These are phyloP conservation scores for Trichosporon sp. DNA, from an alignment of 1,284 basidiomycete species.

Conservation along the genomic window DNA sequence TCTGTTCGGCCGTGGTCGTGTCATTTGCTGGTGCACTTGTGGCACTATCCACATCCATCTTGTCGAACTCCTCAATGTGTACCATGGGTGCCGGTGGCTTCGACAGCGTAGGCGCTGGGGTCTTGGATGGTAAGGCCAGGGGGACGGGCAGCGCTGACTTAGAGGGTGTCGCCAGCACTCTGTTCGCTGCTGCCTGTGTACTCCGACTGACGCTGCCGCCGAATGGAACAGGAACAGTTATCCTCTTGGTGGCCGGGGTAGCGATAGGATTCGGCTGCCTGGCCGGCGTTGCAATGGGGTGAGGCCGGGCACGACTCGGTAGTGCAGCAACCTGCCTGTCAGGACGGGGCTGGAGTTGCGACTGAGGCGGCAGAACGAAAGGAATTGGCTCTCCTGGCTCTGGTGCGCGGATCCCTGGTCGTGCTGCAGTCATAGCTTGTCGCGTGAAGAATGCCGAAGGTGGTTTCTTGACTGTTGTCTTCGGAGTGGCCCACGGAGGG, in stretches of 20 bases:
- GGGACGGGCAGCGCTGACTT: not conserved
- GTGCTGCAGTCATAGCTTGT: not conserved
- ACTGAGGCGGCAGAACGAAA: not conserved
- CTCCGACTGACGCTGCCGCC: slow-evolving; percentile 6
- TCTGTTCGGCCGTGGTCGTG: not conserved
- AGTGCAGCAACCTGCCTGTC: not conserved
- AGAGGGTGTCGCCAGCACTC: not conserved
- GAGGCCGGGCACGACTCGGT: not conserved
- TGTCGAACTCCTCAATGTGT: not conserved
- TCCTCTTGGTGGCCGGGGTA: not conserved
- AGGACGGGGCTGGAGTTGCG: not conserved
- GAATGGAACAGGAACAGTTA: slow-evolving; percentile 9
- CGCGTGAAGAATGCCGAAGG: not conserved
- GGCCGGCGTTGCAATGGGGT: not conserved
- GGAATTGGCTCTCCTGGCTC: not conserved
- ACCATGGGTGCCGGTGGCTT: not conserved
- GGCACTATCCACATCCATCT: not conserved
- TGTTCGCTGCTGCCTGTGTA: slow-evolving; percentile 1
- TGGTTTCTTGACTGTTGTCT: not conserved
- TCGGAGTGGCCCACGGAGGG: not conserved
- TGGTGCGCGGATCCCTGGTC: not conserved
- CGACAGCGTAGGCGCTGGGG: not conserved
- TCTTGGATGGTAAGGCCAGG: not conserved
- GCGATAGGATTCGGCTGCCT: not conserved
- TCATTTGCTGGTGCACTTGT: not conserved